A percentile compares a stretch with the other conserved stretches of the same genome.
phyloP scores from a whole-genome alignment of 1,284 basidiomycete genomes.

The Cryptococcus sp. region DNA sequence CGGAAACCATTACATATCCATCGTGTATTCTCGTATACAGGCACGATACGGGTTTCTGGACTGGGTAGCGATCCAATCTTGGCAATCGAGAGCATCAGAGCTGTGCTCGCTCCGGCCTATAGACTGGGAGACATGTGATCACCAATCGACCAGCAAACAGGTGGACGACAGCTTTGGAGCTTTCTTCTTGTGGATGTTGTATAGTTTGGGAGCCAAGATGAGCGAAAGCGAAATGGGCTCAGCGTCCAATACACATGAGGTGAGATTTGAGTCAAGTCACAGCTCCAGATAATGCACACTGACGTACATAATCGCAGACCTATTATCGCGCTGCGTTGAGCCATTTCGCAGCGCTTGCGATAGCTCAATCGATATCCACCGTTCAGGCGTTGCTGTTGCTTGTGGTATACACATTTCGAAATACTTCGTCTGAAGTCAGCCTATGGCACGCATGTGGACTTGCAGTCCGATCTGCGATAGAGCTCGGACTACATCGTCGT shows the following conservation, averaged over 20 bases:
- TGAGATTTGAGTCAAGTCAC: neutral
- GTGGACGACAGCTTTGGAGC: conserved; percentile 8
- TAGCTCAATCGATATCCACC: conserved; percentile 4
- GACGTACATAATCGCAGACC: neutral
- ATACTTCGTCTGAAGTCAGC: conserved; percentile 11
- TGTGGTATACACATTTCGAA: conserved; percentile 11
- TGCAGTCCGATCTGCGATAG: conserved; percentile 11
- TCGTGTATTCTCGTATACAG: conserved; percentile 12
- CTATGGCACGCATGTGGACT: conserved; percentile 13
- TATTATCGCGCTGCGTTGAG: conserved; percentile 7
- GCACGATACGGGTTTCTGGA: conserved; percentile 12
- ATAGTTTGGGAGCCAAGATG: conserved; percentile 11
- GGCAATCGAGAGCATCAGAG: conserved; percentile 4
- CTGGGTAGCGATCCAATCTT: conserved; percentile 9
- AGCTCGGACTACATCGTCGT: conserved; percentile 11
- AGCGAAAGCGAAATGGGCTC: conserved; percentile 5
- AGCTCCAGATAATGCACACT: neutral
- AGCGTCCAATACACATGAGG: conserved; percentile 5
- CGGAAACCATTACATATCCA: conserved; percentile 11
- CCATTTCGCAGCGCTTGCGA: conserved; percentile 4
- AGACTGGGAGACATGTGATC: neutral
- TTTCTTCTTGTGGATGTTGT: conserved; percentile 14
- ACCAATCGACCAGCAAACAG: neutral
- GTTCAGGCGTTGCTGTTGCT: conserved; percentile 10
- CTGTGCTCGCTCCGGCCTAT: conserved; percentile 1